Base-by-base conservation (phyloP, 129 eudicot genomes). In the Glebionis coronaria region DNA sequence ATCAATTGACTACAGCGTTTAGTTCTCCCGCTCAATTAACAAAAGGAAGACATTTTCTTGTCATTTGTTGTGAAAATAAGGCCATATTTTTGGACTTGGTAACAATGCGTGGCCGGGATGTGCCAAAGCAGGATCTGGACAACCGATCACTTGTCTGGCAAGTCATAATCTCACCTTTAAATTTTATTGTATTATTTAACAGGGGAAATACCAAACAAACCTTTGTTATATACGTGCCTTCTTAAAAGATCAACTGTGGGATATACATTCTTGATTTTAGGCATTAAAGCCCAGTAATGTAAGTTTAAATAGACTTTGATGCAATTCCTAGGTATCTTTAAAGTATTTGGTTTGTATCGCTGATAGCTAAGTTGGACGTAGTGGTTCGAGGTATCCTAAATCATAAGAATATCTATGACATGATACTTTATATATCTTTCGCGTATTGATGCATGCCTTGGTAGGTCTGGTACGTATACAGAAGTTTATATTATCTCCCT, bases 101-200 rank as follows among this genome's bases (percentile, higher is more conserved):
- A 65, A 92, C 98, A 55, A 92, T 92, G 98, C 91, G 96, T 35
- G 96, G 98, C 27, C 89, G 98, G 47, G 98, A 92, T 86, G 98
- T 92, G 38, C 96, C 98, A 51, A 92, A 92, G 79, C 91, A 86
- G 63, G 98, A 92, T 61, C 83, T 92, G 51, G 98, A 92, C 80
- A 88, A 88, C 69, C 86, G 78, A 42, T 92, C 96, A 53, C 96
- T 91, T 74, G 74, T 91, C 82, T 91, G 97, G 97, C 65, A 81
- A 91, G 85, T 85, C 58, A 60, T 55, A 68, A 52, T 19, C 61
- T 13, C 25, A 61, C 69, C 50, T 60, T 31, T 12, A n/a, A 31
- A 69, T 71, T 6, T 51, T 73, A 16, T 65, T 64, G 45, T 73
- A 40, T 40, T 21, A 12, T 27, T 47, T 44, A 12, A 71, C 21